Percentiles rank a stretch among this genome's conserved stretches.
Conservation (phyloP, 495 filamentous ascomycete species). For the Bathelium albidoporum region DNA sequence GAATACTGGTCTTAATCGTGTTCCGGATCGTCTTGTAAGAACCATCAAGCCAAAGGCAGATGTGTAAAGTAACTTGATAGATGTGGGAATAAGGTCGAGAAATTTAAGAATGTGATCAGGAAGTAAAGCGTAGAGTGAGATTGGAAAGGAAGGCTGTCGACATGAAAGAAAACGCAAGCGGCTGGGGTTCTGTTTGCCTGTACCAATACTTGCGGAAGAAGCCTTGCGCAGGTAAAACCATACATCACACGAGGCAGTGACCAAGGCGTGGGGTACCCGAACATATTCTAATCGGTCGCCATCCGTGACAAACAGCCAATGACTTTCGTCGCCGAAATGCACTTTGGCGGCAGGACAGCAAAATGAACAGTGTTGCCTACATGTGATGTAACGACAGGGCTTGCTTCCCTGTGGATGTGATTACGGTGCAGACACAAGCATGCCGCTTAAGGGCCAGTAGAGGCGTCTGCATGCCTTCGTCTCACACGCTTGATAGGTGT, state of each 20-base stretch:
- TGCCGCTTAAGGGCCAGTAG: background rate
- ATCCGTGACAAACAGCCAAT: background rate
- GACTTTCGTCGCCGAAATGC: background rate
- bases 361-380: background rate
- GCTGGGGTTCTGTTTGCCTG: background rate
- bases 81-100: too few species aligned
- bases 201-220: background rate
- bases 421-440: background rate
- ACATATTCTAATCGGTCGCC: background rate
- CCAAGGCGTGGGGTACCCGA: background rate
- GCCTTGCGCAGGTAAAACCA: background rate
- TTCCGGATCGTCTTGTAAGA: too few species aligned
- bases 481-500: too few species aligned
- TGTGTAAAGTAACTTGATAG: too few species aligned
- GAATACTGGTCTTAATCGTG: too few species aligned
- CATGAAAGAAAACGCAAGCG: background rate
- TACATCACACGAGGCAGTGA: background rate
- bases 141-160: background rate
- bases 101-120: too few species aligned
- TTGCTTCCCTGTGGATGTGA: background rate
- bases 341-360: background rate
- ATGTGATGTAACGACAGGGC: background rate
- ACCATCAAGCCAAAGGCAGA: too few species aligned
- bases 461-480: too few species aligned
- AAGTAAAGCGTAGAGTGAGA: too few species aligned